These are phyloP conservation scores for Porpolomopsis calyptriformis DNA, from an alignment of 768 basidiomycete genomes.

Conservation along the genomic window DNA sequence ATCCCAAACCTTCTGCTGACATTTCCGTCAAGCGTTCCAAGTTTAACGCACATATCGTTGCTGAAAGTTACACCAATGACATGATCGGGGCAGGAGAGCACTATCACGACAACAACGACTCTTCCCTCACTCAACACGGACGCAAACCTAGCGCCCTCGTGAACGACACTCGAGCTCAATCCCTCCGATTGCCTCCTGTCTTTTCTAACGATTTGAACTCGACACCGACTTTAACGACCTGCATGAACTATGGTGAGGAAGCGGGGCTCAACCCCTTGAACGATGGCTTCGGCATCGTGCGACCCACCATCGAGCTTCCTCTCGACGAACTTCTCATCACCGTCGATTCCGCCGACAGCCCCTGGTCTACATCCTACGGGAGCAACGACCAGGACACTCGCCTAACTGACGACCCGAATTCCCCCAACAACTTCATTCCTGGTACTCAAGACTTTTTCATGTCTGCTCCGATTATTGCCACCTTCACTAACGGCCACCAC, in stretches of 20 bases:
- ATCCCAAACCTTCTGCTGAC: conserved; percentile 54
- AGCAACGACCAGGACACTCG: conserved; percentile 8
- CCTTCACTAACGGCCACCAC: conserved; percentile 7
- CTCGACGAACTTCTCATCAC: conserved; percentile 69
- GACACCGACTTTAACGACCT: conserved; percentile 57
- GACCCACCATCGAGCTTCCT: conserved; percentile 78
- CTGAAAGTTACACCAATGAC: conserved; percentile 19
- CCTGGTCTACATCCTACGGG: conserved; percentile 8
- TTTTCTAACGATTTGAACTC: conserved; percentile 73
- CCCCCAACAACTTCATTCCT: neutral
- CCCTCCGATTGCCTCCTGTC: conserved; percentile 61
- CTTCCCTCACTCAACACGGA: conserved; percentile 25
- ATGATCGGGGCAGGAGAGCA: conserved; percentile 15
- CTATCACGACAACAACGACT: conserved; percentile 28
- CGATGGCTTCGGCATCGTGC: conserved; percentile 49
- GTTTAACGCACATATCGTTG: conserved; percentile 21
- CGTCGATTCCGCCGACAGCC: conserved; percentile 20
- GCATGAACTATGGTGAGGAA: conserved; percentile 73
- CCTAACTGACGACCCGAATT: neutral
- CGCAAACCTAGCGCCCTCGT: conserved; percentile 17
- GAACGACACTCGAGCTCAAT: conserved; percentile 16
- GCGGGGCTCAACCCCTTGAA: conserved; percentile 36
- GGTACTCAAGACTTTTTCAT: neutral
- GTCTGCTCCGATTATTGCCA: conserved; percentile 3
- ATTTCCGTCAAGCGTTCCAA: conserved; percentile 40